Evolutionary conservation across 176 grass and related monocot genomes (phyloP).

Genomic region (Typha latifolia): DNA sequence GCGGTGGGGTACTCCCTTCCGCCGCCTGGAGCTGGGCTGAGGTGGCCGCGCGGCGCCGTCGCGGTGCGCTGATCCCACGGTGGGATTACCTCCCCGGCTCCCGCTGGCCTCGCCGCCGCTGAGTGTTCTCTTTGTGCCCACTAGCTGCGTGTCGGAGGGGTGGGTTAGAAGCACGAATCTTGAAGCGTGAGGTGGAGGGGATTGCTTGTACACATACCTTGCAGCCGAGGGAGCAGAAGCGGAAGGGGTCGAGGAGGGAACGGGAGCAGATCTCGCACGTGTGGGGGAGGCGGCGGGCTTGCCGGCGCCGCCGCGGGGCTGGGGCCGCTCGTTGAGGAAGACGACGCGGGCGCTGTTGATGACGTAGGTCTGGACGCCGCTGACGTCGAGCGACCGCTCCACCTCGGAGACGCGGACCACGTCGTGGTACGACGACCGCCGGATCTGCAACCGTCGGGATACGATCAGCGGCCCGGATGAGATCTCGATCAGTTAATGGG

Average conservation of each 20-base stretch:
- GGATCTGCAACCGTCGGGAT: constrained; percentile 30
- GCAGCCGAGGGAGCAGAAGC: constrained; percentile 27
- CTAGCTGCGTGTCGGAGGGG: constrained; percentile 21
- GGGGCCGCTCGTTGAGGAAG: constrained; percentile 77
- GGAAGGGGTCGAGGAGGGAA: constrained; percentile 35
- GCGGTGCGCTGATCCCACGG: too few relatives aligned
- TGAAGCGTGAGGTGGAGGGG: too few relatives aligned
- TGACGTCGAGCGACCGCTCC: constrained; percentile 51
- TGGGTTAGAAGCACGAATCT: not conserved
- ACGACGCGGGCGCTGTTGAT: constrained; percentile 85
- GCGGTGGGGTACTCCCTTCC: constrained; percentile 70
- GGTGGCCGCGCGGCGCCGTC: too few relatives aligned
- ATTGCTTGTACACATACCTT: constrained; percentile 4
- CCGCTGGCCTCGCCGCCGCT: constrained; percentile 6
- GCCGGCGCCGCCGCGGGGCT: constrained; percentile 51
- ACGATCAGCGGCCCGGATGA: too few relatives aligned
- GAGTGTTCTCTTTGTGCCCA: constrained; percentile 35
- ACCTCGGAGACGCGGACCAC: constrained; percentile 65
- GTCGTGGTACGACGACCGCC: constrained; percentile 75
- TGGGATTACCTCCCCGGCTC: not conserved
- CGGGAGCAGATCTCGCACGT: constrained; percentile 75
- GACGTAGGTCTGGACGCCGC: constrained; percentile 86
- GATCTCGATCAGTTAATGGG: too few relatives aligned
- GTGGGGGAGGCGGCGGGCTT: constrained; percentile 40
- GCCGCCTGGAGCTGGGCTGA: constrained; percentile 26